Evolutionary conservation across 2,329 filamentous ascomycete genomes (phyloP).

Genomic region (Cercospora sesami): DNA sequence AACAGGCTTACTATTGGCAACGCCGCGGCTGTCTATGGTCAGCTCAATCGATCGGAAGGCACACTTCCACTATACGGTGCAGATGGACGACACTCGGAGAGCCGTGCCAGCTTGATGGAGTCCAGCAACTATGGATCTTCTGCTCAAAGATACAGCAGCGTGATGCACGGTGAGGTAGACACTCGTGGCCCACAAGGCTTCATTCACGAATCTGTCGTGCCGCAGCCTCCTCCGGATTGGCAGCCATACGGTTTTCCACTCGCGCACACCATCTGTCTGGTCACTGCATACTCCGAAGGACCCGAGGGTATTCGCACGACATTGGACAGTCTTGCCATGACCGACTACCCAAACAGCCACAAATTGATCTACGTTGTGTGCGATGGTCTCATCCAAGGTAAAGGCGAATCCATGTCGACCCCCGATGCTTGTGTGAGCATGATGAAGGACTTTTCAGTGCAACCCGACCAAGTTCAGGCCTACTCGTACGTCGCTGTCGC

Average conservation of each 20-base stretch:
- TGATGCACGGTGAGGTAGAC: conserved; percentile 58
- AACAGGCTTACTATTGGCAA: conserved; percentile 64
- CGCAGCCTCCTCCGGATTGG: conserved; percentile 94
- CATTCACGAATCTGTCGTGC: conserved; percentile 92
- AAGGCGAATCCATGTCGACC: conserved; percentile 82
- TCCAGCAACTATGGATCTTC: conserved; percentile 38
- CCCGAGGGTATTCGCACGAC: conserved; percentile 90
- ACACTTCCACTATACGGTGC: conserved; percentile 47
- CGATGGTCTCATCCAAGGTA: conserved; percentile 95
- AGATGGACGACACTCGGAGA: conserved; percentile 20
- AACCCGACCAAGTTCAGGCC: conserved; percentile 77
- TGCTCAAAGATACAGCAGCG: conserved; percentile 52
- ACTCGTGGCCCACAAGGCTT: conserved; percentile 88
- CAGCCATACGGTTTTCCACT: conserved; percentile 95
- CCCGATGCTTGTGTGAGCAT: conserved; percentile 88
- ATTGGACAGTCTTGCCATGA: conserved; percentile 92
- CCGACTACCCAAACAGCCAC: conserved; percentile 98
- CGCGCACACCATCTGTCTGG: conserved; percentile 88
- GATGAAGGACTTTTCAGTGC: conserved; percentile 87
- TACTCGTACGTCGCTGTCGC: conserved; percentile 97
- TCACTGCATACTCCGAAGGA: conserved; percentile 96
- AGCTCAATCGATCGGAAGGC: conserved; percentile 58
- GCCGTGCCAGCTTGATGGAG: conserved; percentile 46
- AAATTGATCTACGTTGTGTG: conserved; percentile 95
- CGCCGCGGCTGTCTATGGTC: conserved; percentile 69